phyloP scores from a whole-genome alignment of 2,329 filamentous ascomycete species.

The Xylariaceae sp. region DNA sequence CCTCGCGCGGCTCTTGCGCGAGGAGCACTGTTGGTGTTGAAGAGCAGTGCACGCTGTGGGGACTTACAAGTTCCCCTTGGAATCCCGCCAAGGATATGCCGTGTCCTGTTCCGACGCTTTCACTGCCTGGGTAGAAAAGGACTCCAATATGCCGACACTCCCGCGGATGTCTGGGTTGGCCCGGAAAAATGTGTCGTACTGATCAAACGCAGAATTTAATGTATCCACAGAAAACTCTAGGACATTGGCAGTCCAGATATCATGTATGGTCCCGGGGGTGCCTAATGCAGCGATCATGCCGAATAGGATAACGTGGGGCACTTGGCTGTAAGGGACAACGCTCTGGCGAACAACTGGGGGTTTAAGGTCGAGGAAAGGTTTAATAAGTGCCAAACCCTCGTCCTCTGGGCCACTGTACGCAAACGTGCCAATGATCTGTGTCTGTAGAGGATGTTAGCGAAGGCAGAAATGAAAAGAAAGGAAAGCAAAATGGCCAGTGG shows the following conservation, averaged over 20 bases:
- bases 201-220: not conserved
- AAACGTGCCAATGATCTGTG: not conserved
- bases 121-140: not conserved
- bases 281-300: not conserved
- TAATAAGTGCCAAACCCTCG: not conserved
- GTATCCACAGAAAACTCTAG: not conserved
- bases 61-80: not conserved
- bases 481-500: no score
- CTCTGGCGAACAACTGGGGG: not conserved
- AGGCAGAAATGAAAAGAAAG: no score
- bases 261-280: not conserved
- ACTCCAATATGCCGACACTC: not conserved
- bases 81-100: conserved; percentile 1
- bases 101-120: not conserved
- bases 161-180: not conserved
- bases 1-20: no score
- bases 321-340: not conserved
- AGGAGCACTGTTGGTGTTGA: no score
- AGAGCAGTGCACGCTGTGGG: not conserved
- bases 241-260: not conserved
- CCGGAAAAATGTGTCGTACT: not conserved
- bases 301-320: not conserved
- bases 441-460: not conserved
- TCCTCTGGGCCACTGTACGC: not conserved
- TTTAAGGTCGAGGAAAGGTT: not conserved